A percentile compares a stretch with the other conserved stretches of the same genome.
Evolutionary conservation across 2,329 filamentous ascomycete species (phyloP).

Genomic region (Colletotrichum falcatum): DNA sequence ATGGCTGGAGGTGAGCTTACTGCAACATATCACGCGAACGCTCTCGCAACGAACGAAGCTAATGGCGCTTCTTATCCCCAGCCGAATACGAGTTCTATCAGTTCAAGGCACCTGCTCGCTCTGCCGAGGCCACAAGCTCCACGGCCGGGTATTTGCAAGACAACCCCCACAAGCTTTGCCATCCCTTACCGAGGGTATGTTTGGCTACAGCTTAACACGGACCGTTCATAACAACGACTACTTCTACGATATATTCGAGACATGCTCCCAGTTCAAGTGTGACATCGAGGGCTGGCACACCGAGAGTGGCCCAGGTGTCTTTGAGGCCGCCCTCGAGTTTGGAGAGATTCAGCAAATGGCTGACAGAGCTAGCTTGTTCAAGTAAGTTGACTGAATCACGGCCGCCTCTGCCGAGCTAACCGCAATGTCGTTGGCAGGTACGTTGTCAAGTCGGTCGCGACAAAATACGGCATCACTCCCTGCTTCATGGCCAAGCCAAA

Average conservation of each 20-base stretch:
- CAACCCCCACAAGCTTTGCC: constrained; percentile 82
- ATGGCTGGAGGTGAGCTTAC: constrained; percentile 84
- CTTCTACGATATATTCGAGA: constrained; percentile 88
- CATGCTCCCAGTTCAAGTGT: constrained; percentile 81
- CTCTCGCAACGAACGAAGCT: not conserved
- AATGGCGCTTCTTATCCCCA: constrained; percentile 51
- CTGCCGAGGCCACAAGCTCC: constrained; percentile 68
- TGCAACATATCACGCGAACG: not conserved
- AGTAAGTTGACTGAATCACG: constrained; percentile 60
- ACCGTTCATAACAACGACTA: constrained; percentile 93
- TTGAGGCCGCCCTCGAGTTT: constrained; percentile 94
- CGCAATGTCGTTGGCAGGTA: constrained; percentile 63
- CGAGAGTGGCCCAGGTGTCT: constrained; percentile 92
- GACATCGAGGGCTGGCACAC: constrained; percentile 96
- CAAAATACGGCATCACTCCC: constrained; percentile 90
- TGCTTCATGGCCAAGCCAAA: constrained; percentile 99
- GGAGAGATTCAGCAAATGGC: constrained; percentile 90
- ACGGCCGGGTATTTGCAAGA: constrained; percentile 80
- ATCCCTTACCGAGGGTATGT: constrained; percentile 91
- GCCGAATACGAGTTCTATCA: constrained; percentile 97
- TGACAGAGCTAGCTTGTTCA: constrained; percentile 92
- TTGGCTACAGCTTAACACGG: constrained; percentile 90
- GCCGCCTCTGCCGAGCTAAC: not conserved
- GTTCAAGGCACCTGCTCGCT: constrained; percentile 75
- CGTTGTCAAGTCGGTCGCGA: constrained; percentile 88